Evolutionary conservation across 495 filamentous ascomycete genomes (phyloP), one percentile per base, ranked within the genome.

Genomic region (Penicillium cinerascens): DNA sequence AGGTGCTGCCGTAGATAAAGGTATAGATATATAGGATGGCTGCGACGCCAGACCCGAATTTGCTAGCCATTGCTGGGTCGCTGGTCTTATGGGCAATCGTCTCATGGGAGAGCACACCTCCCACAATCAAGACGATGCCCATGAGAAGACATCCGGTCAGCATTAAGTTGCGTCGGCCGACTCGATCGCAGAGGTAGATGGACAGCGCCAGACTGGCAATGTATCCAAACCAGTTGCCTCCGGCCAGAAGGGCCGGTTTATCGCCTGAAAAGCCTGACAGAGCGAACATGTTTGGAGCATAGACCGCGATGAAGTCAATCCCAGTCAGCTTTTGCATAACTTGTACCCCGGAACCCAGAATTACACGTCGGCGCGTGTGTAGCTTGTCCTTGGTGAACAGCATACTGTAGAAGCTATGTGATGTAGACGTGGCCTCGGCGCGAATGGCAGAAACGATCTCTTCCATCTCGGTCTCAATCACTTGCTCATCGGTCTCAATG

Each of bases 241-340:
- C 74, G 10, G 74, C 74, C n/a, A 75, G 62, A 9, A 78, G 60
- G 40, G 74, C 67, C 29, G 66, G 69, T 17, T 72, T 67, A 35
- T 70, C 62, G 20, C 67, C 42, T 15, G 56, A 52, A 29, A 59
- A 69, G 20, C 68, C 65, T 37, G 67, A 57, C n/a, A 64, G 44
- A 6, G 60, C 45, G 53, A 72, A 72, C 41, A 72, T 48, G 29
- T 70, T 49, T 38, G 63, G 46, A 20, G 64, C 58, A 55, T 68
- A 65, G 13, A 65, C 57, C 0, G 60, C 55, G 18, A 75, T 73
- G 36, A 75, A 68, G 43, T 64, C 64, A 17, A 67, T 70, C 8
- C 71, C 71, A n/a, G 69, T 71, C 9, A 72, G 49, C 44, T 75
- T 72, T 39, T 71, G 73, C 72, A 76, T 76, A 42, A 76, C 67